A percentile compares a stretch with the other conserved stretches of the same genome.
Conservation (phyloP, 805 yeast genomes). For the Cyberlindnera samutprakarnensis region DNA sequence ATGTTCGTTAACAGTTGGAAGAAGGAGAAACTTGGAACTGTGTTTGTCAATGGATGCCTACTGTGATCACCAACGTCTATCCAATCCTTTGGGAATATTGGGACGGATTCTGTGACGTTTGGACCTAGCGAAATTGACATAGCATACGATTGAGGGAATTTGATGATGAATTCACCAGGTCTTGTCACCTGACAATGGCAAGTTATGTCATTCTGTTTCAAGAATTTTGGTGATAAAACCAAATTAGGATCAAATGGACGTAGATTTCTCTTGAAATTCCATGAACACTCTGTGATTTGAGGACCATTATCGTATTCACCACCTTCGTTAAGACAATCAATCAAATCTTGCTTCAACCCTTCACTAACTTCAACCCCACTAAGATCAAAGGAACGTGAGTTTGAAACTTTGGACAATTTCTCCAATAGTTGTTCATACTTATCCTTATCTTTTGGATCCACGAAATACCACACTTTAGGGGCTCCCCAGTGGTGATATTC, state of each 20-base stretch:
- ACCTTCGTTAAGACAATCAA: conserved; percentile 13
- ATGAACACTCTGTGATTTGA: background rate
- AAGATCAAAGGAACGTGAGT: background rate
- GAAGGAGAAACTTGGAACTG: conserved; percentile 50
- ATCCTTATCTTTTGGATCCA: conserved; percentile 47
- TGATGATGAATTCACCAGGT: conserved; percentile 55
- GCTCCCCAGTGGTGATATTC: conserved; percentile 54
- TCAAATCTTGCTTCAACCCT: conserved; percentile 12
- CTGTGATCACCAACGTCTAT: conserved; percentile 40
- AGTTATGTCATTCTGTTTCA: conserved; percentile 41
- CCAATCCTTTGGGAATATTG: conserved; percentile 55
- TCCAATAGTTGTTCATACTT: conserved; percentile 53
- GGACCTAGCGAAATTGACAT: conserved; percentile 47
- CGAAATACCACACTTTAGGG: conserved; percentile 50
- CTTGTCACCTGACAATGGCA: conserved; percentile 43
- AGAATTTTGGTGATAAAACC: conserved; percentile 40
- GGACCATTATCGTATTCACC: conserved; percentile 13
- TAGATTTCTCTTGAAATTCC: background rate
- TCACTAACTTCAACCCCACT: conserved; percentile 6
- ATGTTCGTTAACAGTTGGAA: conserved; percentile 41
- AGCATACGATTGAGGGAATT: conserved; percentile 49
- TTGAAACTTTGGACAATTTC: conserved; percentile 4
- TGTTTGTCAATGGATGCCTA: conserved; percentile 37
- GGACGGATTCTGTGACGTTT: conserved; percentile 45
- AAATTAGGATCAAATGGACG: conserved; percentile 33